Conservation (phyloP, 257 asterid species). For the Cruciata laevipes region DNA sequence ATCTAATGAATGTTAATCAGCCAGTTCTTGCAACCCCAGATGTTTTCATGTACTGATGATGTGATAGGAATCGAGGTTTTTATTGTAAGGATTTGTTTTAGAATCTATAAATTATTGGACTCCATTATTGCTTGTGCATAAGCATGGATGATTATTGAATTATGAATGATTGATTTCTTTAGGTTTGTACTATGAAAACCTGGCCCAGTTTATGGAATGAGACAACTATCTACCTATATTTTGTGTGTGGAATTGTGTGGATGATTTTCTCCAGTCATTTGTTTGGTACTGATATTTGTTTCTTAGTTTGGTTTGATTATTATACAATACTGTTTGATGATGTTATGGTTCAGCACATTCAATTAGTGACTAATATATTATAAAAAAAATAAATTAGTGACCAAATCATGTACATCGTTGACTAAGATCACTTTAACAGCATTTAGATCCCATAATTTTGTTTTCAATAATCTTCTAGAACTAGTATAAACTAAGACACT, state of each 20-base stretch:
- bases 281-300: neutral
- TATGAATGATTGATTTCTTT: neutral
- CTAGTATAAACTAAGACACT: too few species aligned
- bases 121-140: constrained; percentile 7
- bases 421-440: neutral
- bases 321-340: neutral
- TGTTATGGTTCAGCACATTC: neutral
- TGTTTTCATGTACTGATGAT: constrained; percentile 35
- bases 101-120: neutral
- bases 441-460: neutral
- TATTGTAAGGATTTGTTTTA: constrained; percentile 1
- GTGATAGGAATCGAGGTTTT: neutral
- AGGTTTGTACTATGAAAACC: neutral
- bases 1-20: constrained; percentile 34
- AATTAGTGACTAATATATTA: neutral
- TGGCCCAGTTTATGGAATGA: neutral
- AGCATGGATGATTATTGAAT: neutral
- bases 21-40: constrained; percentile 43
- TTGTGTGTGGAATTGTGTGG: neutral
- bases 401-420: neutral
- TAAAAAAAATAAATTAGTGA: too few species aligned
- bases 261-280: neutral
- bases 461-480: too few species aligned
- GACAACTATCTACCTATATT: neutral
- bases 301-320: neutral